Conservation (phyloP, 306 rosid species). For the Glycine soja region DNA sequence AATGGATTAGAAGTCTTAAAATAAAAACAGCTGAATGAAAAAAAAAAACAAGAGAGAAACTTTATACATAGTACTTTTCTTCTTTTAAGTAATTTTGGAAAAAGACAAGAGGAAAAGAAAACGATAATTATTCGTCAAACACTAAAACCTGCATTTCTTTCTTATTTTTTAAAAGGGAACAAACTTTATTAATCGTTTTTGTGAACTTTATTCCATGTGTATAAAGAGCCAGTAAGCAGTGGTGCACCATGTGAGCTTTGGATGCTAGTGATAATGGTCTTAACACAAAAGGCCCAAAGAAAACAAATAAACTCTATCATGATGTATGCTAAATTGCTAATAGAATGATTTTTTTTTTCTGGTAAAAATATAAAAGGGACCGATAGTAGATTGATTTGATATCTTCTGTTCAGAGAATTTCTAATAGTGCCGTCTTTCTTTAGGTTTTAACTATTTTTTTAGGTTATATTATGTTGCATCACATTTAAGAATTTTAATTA, state of each 20-base stretch:
- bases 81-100: neutral
- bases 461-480: neutral
- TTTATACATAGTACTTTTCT: neutral
- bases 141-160: neutral
- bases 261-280: too few species aligned
- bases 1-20: too few species aligned
- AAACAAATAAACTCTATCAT: constrained; percentile 4
- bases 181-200: neutral
- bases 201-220: constrained; percentile 2
- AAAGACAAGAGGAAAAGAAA: neutral
- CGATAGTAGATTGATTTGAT: neutral
- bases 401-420: neutral
- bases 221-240: neutral
- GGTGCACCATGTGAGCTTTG: constrained; percentile 17
- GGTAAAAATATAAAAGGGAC: too few species aligned
- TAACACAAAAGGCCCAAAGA: neutral
- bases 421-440: neutral
- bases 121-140: neutral
- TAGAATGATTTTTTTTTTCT: too few species aligned
- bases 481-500: neutral
- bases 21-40: neutral
- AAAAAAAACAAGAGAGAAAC: neutral
- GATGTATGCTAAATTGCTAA: too few species aligned
- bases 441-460: neutral
- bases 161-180: neutral